Conservation (phyloP, 169 alveolate species). For the Plasmodium reichenowi region DNA sequence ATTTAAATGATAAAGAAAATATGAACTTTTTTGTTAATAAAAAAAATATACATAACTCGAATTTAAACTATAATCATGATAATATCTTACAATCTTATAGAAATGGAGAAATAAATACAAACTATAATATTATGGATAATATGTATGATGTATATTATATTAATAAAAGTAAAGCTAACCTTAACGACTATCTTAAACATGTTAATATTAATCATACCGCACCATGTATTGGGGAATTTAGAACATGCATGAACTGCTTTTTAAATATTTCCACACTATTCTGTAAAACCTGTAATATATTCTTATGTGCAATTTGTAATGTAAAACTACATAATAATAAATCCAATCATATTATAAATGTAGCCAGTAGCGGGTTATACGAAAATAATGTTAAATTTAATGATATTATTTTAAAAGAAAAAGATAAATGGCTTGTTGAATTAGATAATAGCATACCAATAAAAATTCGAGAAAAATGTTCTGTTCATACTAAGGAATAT, state of each 20-base stretch:
- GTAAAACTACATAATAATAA: conserved; percentile 48
- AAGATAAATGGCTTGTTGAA: conserved; percentile 74
- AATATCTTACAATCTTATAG: conserved; percentile 27
- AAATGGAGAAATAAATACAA: conserved; percentile 67
- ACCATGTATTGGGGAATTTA: conserved; percentile 73
- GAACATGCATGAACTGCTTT: conserved; percentile 76
- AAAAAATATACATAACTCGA: conserved; percentile 9
- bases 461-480: conserved; percentile 70
- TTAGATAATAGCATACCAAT: conserved; percentile 37
- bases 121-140: conserved; percentile 62
- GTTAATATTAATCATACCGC: conserved; percentile 73
- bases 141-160: conserved; percentile 63
- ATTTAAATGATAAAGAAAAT: conserved; percentile 68
- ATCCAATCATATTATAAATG: conserved; percentile 39
- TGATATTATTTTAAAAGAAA: conserved; percentile 55
- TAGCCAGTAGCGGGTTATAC: conserved; percentile 53
- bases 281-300: conserved; percentile 74
- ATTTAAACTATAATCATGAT: conserved; percentile 21
- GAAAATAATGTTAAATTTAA: conserved; percentile 46
- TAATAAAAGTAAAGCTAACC: conserved; percentile 12
- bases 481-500: conserved; percentile 49
- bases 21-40: conserved; percentile 68
- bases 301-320: conserved; percentile 72
- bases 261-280: conserved; percentile 59
- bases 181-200: conserved; percentile 58